Evolutionary conservation across 805 yeast genomes (phyloP).

Genomic region (Saccharomycopsis sp.): DNA sequence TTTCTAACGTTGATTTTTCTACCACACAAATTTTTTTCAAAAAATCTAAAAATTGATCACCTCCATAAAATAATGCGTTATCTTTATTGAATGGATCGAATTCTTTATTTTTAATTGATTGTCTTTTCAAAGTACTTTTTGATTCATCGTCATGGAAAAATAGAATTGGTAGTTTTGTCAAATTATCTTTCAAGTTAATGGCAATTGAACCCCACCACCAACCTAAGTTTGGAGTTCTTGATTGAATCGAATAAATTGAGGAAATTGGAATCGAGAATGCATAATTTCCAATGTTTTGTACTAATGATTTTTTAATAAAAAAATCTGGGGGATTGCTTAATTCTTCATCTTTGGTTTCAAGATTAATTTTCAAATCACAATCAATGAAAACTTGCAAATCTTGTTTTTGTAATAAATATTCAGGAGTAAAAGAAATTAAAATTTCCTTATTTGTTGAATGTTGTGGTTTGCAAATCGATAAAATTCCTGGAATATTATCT

Average conservation of each 20-base stretch:
- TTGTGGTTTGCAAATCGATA: slow-evolving; percentile 51
- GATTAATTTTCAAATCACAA: slow-evolving; percentile 24
- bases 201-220: slow-evolving; percentile 90
- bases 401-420: slow-evolving; percentile 26
- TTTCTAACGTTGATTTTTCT: slow-evolving; percentile 62
- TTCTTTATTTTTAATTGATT: slow-evolving; percentile 44
- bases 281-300: slow-evolving; percentile 33
- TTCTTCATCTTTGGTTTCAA: slow-evolving; percentile 8
- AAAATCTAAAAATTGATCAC: slow-evolving; percentile 56
- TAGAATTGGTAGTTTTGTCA: slow-evolving; percentile 57
- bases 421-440: slow-evolving; percentile 62
- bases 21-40: slow-evolving; percentile 47
- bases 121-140: slow-evolving; percentile 59
- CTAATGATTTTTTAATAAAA: slow-evolving; percentile 8
- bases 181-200: slow-evolving; percentile 44
- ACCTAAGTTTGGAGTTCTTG: slow-evolving; percentile 73
- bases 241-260: slow-evolving; percentile 67
- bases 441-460: slow-evolving; percentile 43
- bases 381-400: slow-evolving; percentile 25
- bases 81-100: slow-evolving; percentile 61
- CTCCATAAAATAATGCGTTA: slow-evolving; percentile 78
- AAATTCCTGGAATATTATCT: slow-evolving; percentile 74
- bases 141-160: slow-evolving; percentile 90
- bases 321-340: neutral
- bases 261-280: slow-evolving; percentile 56